Evolutionary conservation across 225 moss, liverwort and hornwort species (phyloP).

Genomic region (Marchantia polymorpha): DNA sequence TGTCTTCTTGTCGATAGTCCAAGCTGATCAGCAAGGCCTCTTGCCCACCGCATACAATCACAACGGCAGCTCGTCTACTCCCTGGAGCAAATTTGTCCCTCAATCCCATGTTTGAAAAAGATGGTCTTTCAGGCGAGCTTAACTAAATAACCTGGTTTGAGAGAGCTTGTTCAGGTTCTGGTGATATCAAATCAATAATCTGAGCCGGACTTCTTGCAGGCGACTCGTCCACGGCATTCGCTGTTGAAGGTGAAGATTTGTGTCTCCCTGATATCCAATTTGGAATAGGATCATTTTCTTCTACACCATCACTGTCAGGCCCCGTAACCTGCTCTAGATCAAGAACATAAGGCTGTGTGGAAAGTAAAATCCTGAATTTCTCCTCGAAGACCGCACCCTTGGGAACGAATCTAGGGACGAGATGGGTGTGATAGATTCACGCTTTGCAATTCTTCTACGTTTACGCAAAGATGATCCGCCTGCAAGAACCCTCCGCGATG

Average conservation of each 20-base stretch:
- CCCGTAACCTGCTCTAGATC: background rate
- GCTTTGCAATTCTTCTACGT: background rate
- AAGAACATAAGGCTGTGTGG: slow-evolving; percentile 12
- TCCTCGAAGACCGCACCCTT: background rate
- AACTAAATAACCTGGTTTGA: background rate
- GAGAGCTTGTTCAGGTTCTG: background rate
- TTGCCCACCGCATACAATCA: background rate
- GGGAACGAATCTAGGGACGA: background rate
- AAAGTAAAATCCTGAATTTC: background rate
- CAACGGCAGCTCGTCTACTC: slow-evolving; percentile 1
- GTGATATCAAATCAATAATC: slow-evolving; percentile 16
- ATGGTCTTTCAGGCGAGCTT: slow-evolving; percentile 19
- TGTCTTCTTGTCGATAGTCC: slow-evolving; percentile 5
- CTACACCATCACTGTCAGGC: background rate
- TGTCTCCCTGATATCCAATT: background rate
- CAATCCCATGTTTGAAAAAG: background rate
- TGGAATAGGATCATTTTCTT: background rate
- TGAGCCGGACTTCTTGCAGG: background rate
- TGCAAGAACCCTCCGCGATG: background rate
- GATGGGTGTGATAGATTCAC: background rate
- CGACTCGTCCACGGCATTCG: background rate
- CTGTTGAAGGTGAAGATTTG: background rate
- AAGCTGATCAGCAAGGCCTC: background rate
- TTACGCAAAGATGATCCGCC: background rate
- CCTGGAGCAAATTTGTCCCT: background rate